Conservation (phyloP, 176 grass and related monocot genomes). For the Thinopyrum elongatum region DNA sequence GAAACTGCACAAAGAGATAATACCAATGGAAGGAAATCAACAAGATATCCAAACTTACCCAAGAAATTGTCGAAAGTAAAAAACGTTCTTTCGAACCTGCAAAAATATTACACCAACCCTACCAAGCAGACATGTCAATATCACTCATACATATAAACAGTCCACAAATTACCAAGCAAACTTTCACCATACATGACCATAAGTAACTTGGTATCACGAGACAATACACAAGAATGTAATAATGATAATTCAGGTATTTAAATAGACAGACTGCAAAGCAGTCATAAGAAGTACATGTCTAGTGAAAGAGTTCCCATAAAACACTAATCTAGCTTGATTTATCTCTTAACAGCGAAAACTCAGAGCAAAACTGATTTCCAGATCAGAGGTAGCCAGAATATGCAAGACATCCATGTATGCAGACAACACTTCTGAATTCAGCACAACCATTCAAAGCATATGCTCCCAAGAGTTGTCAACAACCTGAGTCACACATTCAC, state of each 20-base stretch:
- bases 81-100: not conserved
- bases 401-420: conserved; percentile 86
- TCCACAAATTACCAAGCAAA: not conserved
- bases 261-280: conserved; percentile 44
- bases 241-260: not conserved
- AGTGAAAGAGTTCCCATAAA: conserved; percentile 34
- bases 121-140: not conserved
- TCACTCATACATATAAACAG: not conserved
- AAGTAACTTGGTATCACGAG: conserved; percentile 1
- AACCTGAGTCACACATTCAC: conserved; percentile 88
- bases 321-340: conserved; percentile 46
- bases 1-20: not conserved
- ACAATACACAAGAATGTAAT: conserved; percentile 25
- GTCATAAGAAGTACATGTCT: conserved; percentile 41
- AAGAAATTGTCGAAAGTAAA: not conserved
- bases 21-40: not conserved
- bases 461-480: conserved; percentile 80
- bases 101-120: not conserved
- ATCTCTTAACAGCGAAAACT: conserved; percentile 51
- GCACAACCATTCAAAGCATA: conserved; percentile 89
- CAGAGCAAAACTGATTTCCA: conserved; percentile 50
- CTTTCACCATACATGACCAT: conserved; percentile 8
- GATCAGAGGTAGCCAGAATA: conserved; percentile 70
- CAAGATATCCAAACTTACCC: not conserved
- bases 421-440: conserved; percentile 88